Evolutionary conservation across 805 yeast genomes (phyloP), one percentile per base, ranked within the genome.

Genomic region (Candida glaebosa): DNA sequence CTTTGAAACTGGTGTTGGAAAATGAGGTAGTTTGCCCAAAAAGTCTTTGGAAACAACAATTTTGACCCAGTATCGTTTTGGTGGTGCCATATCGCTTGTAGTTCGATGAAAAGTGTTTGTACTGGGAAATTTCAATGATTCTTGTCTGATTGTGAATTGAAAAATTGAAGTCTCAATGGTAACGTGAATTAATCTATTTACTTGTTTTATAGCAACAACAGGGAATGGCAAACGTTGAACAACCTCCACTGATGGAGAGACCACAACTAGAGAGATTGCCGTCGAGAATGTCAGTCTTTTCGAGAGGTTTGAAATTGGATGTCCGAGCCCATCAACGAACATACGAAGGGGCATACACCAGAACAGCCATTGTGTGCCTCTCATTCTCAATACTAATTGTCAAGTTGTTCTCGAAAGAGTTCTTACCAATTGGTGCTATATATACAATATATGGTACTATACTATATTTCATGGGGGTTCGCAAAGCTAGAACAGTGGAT

Each of bases 321-420:
- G 68, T 78, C 2, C 48, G 83, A 50, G 93, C 91, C 0, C 84
- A 83, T 51, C 93, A 86, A 60, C 61, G 95, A 42, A 86, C 95
- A 0, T 86, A 84, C 53, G 93, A 86, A 54, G 95, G 95, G 0
- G 90, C 95, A 1, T 86, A 87, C 54, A 69, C 83, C 18, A 61
- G 95, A 39, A 78, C 90, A 0, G 84, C 90, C 16, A 63, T 87
- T 22, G 82, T 86, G 16, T 74, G 82, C 40, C 59, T 87, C 20
- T 75, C 88, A 8, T 82, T 87, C 52, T 72, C 86, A 3, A 63
- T 84, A 24, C 61, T 84, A 41, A 73, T 85, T 14, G 69, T 85
- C 49, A 81, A 83, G 57, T 59, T 85, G 30, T 85, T 85, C 57
- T 68, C 79, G 4, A 64, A 57, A 31, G 86, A 81, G 50, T 84